These are phyloP conservation scores for Hordeum marinum DNA, from an alignment of 176 grass and related monocot species.

Conservation along the genomic window DNA sequence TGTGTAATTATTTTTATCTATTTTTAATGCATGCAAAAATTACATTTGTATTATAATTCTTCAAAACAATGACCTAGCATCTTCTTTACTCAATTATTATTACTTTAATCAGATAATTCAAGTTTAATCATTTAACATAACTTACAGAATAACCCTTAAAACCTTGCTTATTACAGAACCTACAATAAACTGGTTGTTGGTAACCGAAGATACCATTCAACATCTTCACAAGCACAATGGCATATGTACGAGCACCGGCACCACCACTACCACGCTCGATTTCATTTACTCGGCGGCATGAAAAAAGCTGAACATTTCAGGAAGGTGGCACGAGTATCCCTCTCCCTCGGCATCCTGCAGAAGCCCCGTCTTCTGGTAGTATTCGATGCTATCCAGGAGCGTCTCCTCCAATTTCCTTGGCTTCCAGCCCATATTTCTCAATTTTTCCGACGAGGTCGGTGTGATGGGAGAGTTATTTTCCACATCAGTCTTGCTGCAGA, in stretches of 20 bases:
- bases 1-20: too few relatives aligned
- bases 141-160: too few relatives aligned
- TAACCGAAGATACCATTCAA: too few relatives aligned
- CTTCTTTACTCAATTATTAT: too few relatives aligned
- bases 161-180: too few relatives aligned
- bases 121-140: too few relatives aligned
- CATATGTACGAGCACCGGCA: background rate
- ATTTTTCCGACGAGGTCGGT: slow-evolving; percentile 13
- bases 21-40: too few relatives aligned
- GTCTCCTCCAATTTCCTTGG: slow-evolving; percentile 38
- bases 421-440: slow-evolving; percentile 43
- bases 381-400: slow-evolving; percentile 33
- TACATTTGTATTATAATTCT: too few relatives aligned
- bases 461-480: background rate
- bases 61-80: too few relatives aligned
- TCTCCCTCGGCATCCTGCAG: background rate
- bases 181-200: too few relatives aligned
- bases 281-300: background rate
- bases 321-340: slow-evolving; percentile 2
- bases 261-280: background rate
- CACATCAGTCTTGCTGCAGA: slow-evolving; percentile 18
- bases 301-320: background rate
- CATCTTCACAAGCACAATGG: background rate
- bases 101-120: too few relatives aligned
- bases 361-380: slow-evolving; percentile 26